A percentile compares a stretch with the other conserved stretches of the same genome.
Evolutionary conservation across 2,329 filamentous ascomycete species (phyloP).

Genomic region (Arachnopeziza araneosa): DNA sequence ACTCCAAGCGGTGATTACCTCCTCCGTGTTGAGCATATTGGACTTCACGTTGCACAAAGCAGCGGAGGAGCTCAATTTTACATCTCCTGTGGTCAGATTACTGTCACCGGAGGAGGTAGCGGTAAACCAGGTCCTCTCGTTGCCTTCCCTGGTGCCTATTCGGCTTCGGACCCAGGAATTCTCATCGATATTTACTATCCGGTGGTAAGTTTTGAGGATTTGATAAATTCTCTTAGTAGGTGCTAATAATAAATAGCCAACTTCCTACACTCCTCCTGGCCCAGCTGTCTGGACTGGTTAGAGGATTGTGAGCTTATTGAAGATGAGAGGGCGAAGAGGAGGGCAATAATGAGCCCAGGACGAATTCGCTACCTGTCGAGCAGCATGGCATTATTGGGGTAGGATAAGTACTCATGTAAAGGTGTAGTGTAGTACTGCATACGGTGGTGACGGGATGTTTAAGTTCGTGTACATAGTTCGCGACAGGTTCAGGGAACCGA

Average conservation of each 20-base stretch:
- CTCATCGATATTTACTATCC: slow-evolving; percentile 32
- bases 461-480: too few relatives aligned
- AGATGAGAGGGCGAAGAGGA: too few relatives aligned
- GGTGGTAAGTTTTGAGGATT: slow-evolving; percentile 22
- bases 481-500: too few relatives aligned
- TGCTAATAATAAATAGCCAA: slow-evolving; percentile 17
- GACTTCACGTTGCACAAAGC: slow-evolving; percentile 12
- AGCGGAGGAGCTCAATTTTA: slow-evolving; percentile 21
- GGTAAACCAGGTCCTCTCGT: slow-evolving; percentile 33
- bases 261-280: slow-evolving; percentile 22
- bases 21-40: slow-evolving; percentile 33
- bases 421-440: too few relatives aligned
- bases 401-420: too few relatives aligned
- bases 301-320: not conserved
- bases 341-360: too few relatives aligned
- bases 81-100: slow-evolving; percentile 37
- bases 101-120: slow-evolving; percentile 36
- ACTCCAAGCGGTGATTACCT: slow-evolving; percentile 34
- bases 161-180: slow-evolving; percentile 31
- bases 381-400: too few relatives aligned
- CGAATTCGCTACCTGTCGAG: too few relatives aligned
- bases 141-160: slow-evolving; percentile 34
- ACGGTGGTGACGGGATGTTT: too few relatives aligned
- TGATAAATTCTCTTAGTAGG: not conserved
- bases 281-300: slow-evolving; percentile 23